Evolutionary conservation across 2,329 filamentous ascomycete species (phyloP), one percentile per base, ranked within the genome.

Genomic region (Diaporthe destruens): DNA sequence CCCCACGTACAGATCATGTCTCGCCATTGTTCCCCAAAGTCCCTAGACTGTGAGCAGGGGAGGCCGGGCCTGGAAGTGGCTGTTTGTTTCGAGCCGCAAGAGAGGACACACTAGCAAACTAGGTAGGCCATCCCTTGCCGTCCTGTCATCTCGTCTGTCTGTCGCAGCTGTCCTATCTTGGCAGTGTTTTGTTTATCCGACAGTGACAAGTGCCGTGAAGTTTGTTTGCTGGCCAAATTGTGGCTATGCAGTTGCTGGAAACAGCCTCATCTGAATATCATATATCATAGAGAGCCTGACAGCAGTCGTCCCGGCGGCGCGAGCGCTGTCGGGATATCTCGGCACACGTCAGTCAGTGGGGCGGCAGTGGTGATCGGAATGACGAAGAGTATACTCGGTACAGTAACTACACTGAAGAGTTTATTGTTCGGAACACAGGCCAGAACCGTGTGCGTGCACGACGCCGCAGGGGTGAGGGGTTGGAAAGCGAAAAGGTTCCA

Each of bases 331-430:
- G 53, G 47, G 47, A 55, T 36, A 29, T 39, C 59, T 66, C 61
- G 59, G 69, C 69, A 71, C 49, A 71, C 67, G 67, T 69, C 67
- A 59, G 36, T 47, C 51, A 69, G 25, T 55, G 51, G 51, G 67
- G 54, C 67, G 20, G 39, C 61, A 66, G 20, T 53, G 32, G 29
- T 51, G 6, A 23, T 53, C 42, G 70, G 55, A 36, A 51, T 34
- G 71, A n/a, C 32, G 32, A 47, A 32, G 47, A 16, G 8, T 51
- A n/a, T n/a, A n/a, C n/a, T n/a, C n/a, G n/a, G 36, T 14, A n/a
- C 14, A 44, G 32, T 18, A 36, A 16, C 25, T n/a, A n/a, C n/a
- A n/a, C n/a, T n/a, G n/a, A 34, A 44, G 16, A 42, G 4, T 34
- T 39, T 69, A 44, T 61, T 55, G 55, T 5, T 53, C 36, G 49